Conservation (phyloP, 129 eudicot species). For the Cynara cardunculus region DNA sequence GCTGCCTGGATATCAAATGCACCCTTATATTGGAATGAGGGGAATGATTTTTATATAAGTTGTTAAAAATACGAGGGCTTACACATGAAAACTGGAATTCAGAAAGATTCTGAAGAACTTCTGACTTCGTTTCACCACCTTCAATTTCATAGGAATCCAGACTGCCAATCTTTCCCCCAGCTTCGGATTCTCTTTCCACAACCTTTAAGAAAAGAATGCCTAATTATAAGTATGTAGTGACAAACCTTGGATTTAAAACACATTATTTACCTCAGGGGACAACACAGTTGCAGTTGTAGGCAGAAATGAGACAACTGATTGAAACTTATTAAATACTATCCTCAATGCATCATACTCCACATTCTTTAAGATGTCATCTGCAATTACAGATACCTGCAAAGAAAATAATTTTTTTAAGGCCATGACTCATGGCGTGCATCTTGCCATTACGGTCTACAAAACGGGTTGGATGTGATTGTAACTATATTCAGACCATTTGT, state of each 20-base stretch:
- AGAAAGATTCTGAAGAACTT: slow-evolving; percentile 85
- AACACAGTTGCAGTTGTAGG: slow-evolving; percentile 82
- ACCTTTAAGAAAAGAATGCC: slow-evolving; percentile 35
- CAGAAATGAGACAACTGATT: slow-evolving; percentile 79
- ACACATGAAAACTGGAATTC: slow-evolving; percentile 95
- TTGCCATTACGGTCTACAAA: not conserved
- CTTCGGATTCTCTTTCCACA: slow-evolving; percentile 92
- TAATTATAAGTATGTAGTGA: not conserved
- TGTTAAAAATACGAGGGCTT: slow-evolving; percentile 13
- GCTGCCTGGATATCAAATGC: too few species aligned
- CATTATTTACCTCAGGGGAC: slow-evolving; percentile 75
- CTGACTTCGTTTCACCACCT: slow-evolving; percentile 95
- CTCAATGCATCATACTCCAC: slow-evolving; percentile 91
- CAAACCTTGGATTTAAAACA: not conserved
- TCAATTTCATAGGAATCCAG: slow-evolving; percentile 87
- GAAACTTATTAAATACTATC: slow-evolving; percentile 87
- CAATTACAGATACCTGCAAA: slow-evolving; percentile 82
- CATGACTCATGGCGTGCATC: not conserved
- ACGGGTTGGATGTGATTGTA: too few species aligned
- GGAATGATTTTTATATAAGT: not conserved
- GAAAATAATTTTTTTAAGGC: not conserved
- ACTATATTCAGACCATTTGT: too few species aligned
- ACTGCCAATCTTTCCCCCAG: slow-evolving; percentile 87
- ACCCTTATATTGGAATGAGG: too few species aligned
- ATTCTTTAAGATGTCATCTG: slow-evolving; percentile 92